phyloP scores from a whole-genome alignment of 192 early-diverging fungal species.

The Entophlyctis helioformis region DNA sequence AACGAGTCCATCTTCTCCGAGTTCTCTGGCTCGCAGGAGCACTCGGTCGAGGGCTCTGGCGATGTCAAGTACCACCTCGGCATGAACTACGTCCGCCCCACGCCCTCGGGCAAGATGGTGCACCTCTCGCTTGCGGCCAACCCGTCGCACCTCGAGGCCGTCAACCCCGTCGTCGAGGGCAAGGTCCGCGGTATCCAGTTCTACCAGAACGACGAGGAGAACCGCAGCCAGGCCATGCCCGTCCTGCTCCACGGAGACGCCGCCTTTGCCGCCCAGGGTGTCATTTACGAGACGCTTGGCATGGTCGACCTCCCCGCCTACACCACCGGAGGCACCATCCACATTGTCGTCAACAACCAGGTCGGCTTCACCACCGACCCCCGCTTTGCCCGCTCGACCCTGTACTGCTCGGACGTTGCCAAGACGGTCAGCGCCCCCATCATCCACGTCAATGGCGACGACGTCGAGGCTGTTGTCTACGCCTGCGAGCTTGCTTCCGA shows the following conservation, averaged over 20 bases:
- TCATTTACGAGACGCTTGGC: constrained; percentile 95
- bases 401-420: constrained; percentile 95
- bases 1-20: constrained; percentile 98
- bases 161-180: constrained; percentile 94
- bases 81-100: constrained; percentile 76
- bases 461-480: constrained; percentile 92
- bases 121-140: constrained; percentile 95
- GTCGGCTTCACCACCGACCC: constrained; percentile 99
- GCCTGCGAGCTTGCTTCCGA: constrained; percentile 90
- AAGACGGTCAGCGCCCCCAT: constrained; percentile 96
- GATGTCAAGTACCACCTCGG: constrained; percentile 60
- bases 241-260: constrained; percentile 97
- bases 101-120: constrained; percentile 92
- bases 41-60: constrained; percentile 88
- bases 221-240: constrained; percentile 74
- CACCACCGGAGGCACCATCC: constrained; percentile 92
- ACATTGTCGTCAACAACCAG: constrained; percentile 98
- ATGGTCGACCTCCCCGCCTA: constrained; percentile 91
- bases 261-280: constrained; percentile 94
- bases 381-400: constrained; percentile 84
- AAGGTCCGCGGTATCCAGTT: constrained; percentile 94
- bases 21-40: constrained; percentile 79
- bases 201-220: constrained; percentile 78
- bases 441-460: constrained; percentile 97
- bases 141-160: constrained; percentile 97